phyloP scores from a whole-genome alignment of 495 filamentous ascomycete species.

The Xylaria grammica region DNA sequence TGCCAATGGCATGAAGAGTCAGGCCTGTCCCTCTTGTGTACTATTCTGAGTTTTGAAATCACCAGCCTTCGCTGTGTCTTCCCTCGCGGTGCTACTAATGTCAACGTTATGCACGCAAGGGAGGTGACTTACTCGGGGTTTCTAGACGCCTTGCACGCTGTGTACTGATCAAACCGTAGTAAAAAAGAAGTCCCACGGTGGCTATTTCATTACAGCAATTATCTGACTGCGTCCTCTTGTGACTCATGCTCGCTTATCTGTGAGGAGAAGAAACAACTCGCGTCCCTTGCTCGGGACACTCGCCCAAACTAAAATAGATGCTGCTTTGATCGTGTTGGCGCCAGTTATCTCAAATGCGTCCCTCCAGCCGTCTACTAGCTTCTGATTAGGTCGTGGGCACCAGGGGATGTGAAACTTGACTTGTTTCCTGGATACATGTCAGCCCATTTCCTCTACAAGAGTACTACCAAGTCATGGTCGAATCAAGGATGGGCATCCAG shows the following conservation, averaged over 20 bases:
- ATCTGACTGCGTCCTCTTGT: background rate
- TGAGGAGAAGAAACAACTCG: background rate
- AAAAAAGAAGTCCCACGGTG: conserved; percentile 19
- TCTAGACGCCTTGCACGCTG: background rate
- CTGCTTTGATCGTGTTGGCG: too few species aligned
- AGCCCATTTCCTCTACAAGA: too few species aligned
- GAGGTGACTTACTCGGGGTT: conserved; percentile 1
- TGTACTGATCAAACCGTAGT: conserved; percentile 22
- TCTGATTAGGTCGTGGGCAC: too few species aligned
- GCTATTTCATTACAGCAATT: background rate
- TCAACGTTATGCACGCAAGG: conserved; percentile 1
- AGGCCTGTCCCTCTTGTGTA: conserved; percentile 23
- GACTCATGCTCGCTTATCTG: background rate
- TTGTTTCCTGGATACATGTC: too few species aligned
- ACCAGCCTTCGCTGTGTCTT: background rate
- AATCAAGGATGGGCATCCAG: too few species aligned
- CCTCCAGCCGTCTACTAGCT: too few species aligned
- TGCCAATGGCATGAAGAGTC: conserved; percentile 27
- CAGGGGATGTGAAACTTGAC: conserved; percentile 10
- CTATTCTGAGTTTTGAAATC: background rate
- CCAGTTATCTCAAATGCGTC: too few species aligned
- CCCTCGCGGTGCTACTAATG: background rate
- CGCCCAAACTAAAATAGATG: too few species aligned
- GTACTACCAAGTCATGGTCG: too few species aligned
- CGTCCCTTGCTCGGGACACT: too few species aligned